A percentile compares a stretch with the other conserved stretches of the same genome.
Evolutionary conservation across 2,329 filamentous ascomycete species (phyloP).

Genomic region (Stagonosporopsis tanaceti): DNA sequence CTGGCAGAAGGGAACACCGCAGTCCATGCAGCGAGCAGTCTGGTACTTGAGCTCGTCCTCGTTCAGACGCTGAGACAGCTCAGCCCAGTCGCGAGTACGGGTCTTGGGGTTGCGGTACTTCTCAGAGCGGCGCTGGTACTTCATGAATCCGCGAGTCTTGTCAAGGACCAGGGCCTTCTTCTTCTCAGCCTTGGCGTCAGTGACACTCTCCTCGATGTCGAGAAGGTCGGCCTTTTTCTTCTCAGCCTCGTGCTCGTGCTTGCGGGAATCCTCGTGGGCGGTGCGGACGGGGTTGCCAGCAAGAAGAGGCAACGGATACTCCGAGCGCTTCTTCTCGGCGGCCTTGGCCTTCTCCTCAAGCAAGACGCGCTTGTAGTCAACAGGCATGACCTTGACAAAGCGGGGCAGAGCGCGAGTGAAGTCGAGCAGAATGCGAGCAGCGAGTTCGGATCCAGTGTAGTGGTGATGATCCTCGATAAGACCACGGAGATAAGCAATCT

Average conservation of each 20-base stretch:
- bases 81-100: conserved; percentile 90
- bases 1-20: conserved; percentile 97
- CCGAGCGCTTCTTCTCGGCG: conserved; percentile 81
- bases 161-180: conserved; percentile 92
- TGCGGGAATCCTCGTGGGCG: conserved; percentile 62
- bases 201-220: conserved; percentile 92
- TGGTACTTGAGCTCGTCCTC: conserved; percentile 98
- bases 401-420: conserved; percentile 89
- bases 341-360: conserved; percentile 85
- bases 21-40: conserved; percentile 97
- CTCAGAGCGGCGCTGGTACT: conserved; percentile 89
- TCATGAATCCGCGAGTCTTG: conserved; percentile 98
- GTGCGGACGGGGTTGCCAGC: conserved; percentile 69
- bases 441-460: conserved; percentile 95
- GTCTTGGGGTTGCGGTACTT: conserved; percentile 89
- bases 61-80: conserved; percentile 84
- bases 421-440: conserved; percentile 91
- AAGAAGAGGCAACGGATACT: conserved; percentile 81
- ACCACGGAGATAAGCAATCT: conserved; percentile 89
- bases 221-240: conserved; percentile 73
- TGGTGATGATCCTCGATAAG: conserved; percentile 97
- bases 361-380: conserved; percentile 94
- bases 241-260: conserved; percentile 68
- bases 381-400: conserved; percentile 92
- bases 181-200: conserved; percentile 85